Percentiles rank a stretch among this genome's conserved stretches.
Evolutionary conservation across 1,284 basidiomycete species (phyloP).

Genomic region (Rhodotorula glutinis): DNA sequence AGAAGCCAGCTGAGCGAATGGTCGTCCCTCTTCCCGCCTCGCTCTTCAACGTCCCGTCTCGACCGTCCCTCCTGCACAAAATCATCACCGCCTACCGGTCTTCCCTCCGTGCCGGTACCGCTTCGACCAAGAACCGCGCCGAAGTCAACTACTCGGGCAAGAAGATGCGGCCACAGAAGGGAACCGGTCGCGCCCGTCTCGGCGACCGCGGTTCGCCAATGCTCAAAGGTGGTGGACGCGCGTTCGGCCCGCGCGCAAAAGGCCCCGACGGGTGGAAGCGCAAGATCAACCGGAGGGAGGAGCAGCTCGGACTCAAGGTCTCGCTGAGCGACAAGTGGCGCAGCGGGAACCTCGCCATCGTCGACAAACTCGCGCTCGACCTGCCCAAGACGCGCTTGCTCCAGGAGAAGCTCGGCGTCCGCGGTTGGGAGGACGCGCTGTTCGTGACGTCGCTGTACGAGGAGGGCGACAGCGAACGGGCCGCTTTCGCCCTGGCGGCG

Average conservation of each 20-base stretch:
- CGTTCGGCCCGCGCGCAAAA: conserved; percentile 41
- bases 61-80: conserved; percentile 87
- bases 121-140: conserved; percentile 82
- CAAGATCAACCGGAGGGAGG: conserved; percentile 41
- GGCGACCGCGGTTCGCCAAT: conserved; percentile 86
- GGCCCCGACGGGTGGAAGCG: conserved; percentile 38
- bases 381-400: conserved; percentile 23
- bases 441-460: conserved; percentile 21
- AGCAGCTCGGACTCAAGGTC: conserved; percentile 37
- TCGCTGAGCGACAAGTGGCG: conserved; percentile 39
- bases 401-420: conserved; percentile 11
- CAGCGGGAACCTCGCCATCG: conserved; percentile 28
- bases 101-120: conserved; percentile 81
- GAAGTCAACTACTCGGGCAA: conserved; percentile 83
- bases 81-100: conserved; percentile 89
- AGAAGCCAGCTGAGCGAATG: conserved; percentile 13
- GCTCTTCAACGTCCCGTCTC: conserved; percentile 81
- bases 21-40: conserved; percentile 72
- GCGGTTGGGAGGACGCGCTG: conserved; percentile 32
- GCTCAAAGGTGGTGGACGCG: conserved; percentile 76
- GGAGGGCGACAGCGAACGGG: conserved; percentile 6
- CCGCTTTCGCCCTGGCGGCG: conserved; percentile 35
- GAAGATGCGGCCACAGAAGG: conserved; percentile 91
- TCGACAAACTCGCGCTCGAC: conserved; percentile 31
- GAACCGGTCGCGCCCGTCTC: conserved; percentile 80